Conservation (phyloP, 2,329 filamentous ascomycete genomes). For the Cladosporium oxysporum region DNA sequence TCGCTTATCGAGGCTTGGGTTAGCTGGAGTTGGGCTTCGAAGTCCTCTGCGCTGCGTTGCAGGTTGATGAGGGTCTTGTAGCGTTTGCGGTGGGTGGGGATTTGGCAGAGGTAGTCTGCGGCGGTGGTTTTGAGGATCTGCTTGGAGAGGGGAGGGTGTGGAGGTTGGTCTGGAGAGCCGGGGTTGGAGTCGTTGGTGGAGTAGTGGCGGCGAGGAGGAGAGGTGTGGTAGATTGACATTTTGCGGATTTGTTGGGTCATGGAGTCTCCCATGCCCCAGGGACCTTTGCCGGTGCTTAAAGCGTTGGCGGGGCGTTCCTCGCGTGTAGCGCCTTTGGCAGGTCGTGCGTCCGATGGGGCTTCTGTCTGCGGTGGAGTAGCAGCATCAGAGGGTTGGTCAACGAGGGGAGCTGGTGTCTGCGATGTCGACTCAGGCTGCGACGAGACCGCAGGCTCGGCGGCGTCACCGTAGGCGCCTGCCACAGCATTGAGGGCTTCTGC, state of each 20-base stretch:
- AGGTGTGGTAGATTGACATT: constrained; percentile 20
- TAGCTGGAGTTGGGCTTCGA: neutral
- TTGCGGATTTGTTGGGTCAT: constrained; percentile 11
- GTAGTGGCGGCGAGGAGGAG: constrained; percentile 13
- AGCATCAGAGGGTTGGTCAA: neutral
- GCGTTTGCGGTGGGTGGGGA: constrained; percentile 6
- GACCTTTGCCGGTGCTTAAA: neutral
- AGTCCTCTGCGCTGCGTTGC: neutral
- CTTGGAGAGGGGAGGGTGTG: neutral
- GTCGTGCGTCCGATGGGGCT: neutral
- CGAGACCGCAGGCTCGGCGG: neutral
- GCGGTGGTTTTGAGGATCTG: constrained; percentile 25
- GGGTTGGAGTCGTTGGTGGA: neutral
- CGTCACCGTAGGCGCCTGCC: neutral
- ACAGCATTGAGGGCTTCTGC: constrained; percentile 7
- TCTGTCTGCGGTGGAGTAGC: neutral
- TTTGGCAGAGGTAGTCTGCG: constrained; percentile 27
- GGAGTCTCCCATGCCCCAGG: neutral
- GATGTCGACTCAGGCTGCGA: neutral
- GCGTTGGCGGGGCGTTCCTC: neutral
- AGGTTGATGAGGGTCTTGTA: constrained; percentile 17
- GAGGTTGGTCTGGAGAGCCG: neutral
- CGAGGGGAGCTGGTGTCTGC: neutral
- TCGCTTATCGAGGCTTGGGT: neutral
- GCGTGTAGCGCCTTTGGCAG: neutral